phyloP scores from a whole-genome alignment of 2,329 filamentous ascomycete species.

The Paradendryphiella salina region DNA sequence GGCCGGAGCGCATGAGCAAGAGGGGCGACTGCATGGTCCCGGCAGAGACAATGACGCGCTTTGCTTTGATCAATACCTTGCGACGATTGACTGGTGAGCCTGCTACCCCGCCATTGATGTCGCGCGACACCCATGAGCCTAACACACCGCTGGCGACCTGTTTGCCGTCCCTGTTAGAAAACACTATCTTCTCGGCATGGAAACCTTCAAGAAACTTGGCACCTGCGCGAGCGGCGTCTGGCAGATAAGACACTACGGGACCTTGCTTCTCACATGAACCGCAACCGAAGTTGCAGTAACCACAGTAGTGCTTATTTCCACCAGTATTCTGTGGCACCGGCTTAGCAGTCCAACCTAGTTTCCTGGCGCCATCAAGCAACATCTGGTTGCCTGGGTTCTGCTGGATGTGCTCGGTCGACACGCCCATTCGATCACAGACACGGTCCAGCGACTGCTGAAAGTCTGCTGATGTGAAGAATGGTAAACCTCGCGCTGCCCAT shows the following conservation, averaged over 20 bases:
- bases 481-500: slow-evolving; percentile 72
- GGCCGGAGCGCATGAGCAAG: slow-evolving; percentile 73
- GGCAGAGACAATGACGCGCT: slow-evolving; percentile 76
- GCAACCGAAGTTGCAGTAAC: slow-evolving; percentile 63
- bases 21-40: slow-evolving; percentile 78
- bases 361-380: slow-evolving; percentile 73
- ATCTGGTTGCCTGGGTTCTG: slow-evolving; percentile 74
- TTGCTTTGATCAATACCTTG: slow-evolving; percentile 73
- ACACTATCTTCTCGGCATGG: slow-evolving; percentile 69
- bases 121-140: slow-evolving; percentile 75
- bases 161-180: slow-evolving; percentile 60
- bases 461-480: slow-evolving; percentile 71
- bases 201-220: slow-evolving; percentile 86
- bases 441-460: slow-evolving; percentile 80
- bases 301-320: slow-evolving; percentile 72
- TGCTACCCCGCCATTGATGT: slow-evolving; percentile 62
- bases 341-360: slow-evolving; percentile 71
- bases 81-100: slow-evolving; percentile 58
- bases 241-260: slow-evolving; percentile 74
- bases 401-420: slow-evolving; percentile 64
- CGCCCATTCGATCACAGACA: slow-evolving; percentile 79
- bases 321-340: slow-evolving; percentile 79
- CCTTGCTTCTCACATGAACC: slow-evolving; percentile 74
- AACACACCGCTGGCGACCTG: slow-evolving; percentile 69
- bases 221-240: slow-evolving; percentile 75